Evolutionary conservation across 345 rosid species (phyloP), one percentile per base, ranked within the genome.

Genomic region (Linum usitatissimum): DNA sequence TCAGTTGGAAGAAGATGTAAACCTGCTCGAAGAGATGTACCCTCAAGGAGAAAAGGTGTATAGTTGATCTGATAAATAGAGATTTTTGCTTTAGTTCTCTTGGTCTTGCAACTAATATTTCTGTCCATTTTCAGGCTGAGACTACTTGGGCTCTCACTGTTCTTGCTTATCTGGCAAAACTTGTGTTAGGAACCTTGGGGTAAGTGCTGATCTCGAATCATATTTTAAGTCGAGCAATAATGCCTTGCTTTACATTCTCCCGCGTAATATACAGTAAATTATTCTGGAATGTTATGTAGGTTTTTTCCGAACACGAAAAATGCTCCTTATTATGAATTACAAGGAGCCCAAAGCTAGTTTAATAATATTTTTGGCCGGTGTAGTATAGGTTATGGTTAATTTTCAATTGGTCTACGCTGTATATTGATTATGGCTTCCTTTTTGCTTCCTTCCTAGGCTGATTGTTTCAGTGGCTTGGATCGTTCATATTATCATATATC

Each of bases 41-140:
- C 97, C 99, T 68, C 99, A 90, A 82, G 99, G 99, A 71, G 99
- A 94, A 74, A 79, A 88, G 95, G 99, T 94, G 72, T 45, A 10
- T 54, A 55, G 54, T 62, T 51, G 72, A 48, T n/a, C 59, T 61
- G 30, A 42, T 13, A 34, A 30, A 38, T 54, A n/a, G 30, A 55
- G 39, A 21, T 59, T 62, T 55, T 6, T 61, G 64, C n/a, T n/a
- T 15, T 14, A 56, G 6, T 59, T 28, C 17, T 19, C 38, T 12
- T 21, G 49, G 21, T 65, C 51, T 54, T 30, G 36, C 36, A 4
- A 18, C 57, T 77, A 57, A 21, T 59, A 53, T 64, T 59, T 42
- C 6, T 70, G 48, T 63, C 23, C 18, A 55, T 60, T 75, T 78
- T 66, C 84, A 94, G 99, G 99, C 97, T 9, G 97, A 90, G 80